These are phyloP conservation scores for Eimeria praecox DNA, from an alignment of 169 alveolate genomes.

Conservation along the genomic window DNA sequence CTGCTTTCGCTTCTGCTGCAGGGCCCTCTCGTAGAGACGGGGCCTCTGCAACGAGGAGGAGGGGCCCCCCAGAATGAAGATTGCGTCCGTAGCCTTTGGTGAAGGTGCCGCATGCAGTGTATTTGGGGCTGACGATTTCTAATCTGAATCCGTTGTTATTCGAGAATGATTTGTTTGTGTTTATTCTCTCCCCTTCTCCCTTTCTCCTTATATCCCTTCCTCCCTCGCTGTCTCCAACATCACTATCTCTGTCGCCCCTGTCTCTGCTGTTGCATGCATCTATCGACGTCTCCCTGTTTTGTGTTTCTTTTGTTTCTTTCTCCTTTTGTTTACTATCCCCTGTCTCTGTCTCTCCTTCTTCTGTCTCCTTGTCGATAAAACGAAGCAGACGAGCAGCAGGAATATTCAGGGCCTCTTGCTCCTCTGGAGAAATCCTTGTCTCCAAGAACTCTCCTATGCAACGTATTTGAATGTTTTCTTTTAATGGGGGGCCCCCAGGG, in stretches of 20 bases:
- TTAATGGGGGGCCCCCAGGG: not conserved
- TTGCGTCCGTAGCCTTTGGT: conserved; percentile 87
- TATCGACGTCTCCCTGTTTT: not conserved
- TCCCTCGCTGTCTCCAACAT: not conserved
- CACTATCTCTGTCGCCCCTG: not conserved
- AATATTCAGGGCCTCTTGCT: not conserved
- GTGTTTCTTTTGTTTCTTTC: not conserved
- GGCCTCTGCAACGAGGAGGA: conserved; percentile 29
- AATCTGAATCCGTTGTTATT: conserved; percentile 79
- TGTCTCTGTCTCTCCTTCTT: not conserved
- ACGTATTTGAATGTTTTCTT: not conserved
- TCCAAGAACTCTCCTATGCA: conserved; percentile 25
- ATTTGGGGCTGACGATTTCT: conserved; percentile 86
- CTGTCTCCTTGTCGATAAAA: not conserved
- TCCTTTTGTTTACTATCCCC: not conserved
- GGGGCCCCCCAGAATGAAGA: conserved; percentile 78
- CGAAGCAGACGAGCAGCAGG: conserved; percentile 16
- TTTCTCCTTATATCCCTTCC: not conserved
- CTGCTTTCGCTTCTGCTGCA: not conserved
- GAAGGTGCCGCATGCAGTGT: conserved; percentile 88
- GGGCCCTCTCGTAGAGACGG: not conserved
- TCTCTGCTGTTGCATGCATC: not conserved
- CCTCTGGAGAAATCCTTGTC: not conserved
- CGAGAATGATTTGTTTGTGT: not conserved
- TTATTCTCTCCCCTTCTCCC: not conserved